Conservation (phyloP, 495 filamentous ascomycete species). For the Penicillium parvum region DNA sequence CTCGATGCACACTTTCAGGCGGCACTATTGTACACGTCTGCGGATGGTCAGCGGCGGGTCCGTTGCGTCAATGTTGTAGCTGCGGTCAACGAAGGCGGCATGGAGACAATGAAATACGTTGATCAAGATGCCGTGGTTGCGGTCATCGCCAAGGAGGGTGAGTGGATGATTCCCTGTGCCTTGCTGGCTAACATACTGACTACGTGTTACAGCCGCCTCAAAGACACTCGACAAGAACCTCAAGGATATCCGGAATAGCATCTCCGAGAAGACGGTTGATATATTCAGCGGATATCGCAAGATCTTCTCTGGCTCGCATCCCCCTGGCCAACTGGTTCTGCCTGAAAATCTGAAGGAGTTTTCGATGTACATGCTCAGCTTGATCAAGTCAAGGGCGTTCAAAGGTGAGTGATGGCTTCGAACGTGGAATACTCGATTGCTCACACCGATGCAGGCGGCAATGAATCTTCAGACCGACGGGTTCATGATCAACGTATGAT, state of each 20-base stretch:
- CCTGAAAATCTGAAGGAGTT: constrained; percentile 97
- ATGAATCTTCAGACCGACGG: constrained; percentile 86
- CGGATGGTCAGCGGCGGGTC: constrained; percentile 82
- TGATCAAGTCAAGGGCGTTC: constrained; percentile 89
- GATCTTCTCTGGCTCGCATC: constrained; percentile 78
- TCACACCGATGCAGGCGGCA: constrained; percentile 48
- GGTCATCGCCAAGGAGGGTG: constrained; percentile 84
- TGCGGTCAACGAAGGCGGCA: constrained; percentile 75
- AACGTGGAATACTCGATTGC: not conserved
- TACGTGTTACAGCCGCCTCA: constrained; percentile 54
- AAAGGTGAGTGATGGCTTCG: constrained; percentile 52
- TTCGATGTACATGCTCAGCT: constrained; percentile 90
- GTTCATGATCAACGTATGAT: constrained; percentile 90
- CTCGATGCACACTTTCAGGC: constrained; percentile 98
- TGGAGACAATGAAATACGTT: constrained; percentile 83
- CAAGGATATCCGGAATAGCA: constrained; percentile 77
- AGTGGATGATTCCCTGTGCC: constrained; percentile 9
- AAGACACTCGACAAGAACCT: constrained; percentile 74
- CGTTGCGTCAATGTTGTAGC: constrained; percentile 92
- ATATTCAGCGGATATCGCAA: constrained; percentile 92
- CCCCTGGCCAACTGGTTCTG: constrained; percentile 89
- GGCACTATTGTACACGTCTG: constrained; percentile 90
- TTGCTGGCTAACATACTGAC: constrained; percentile 9
- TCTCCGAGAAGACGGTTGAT: constrained; percentile 92
- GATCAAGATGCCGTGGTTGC: constrained; percentile 91